phyloP scores from a whole-genome alignment of 2,329 filamentous ascomycete species.

The Zymoseptoria passerinii region DNA sequence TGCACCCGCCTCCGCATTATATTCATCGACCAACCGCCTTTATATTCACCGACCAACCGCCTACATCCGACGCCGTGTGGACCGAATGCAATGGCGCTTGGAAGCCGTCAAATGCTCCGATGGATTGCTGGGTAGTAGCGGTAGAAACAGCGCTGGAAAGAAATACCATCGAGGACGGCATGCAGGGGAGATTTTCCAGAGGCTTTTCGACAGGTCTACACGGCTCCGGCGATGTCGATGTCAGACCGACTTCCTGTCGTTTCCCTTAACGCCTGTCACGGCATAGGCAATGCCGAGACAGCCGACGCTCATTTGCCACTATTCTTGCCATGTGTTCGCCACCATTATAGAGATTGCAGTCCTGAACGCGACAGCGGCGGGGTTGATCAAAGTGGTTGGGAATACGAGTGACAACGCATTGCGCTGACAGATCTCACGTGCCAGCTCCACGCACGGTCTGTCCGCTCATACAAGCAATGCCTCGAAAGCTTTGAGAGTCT shows the following conservation, averaged over 20 bases:
- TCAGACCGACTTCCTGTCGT: not conserved
- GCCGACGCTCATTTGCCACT: not conserved
- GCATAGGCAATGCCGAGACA: not conserved
- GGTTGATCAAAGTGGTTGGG: not conserved
- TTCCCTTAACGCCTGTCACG: not conserved
- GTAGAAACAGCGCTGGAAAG: too few species aligned
- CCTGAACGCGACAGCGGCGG: not conserved
- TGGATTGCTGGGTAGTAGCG: too few species aligned
- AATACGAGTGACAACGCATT: not conserved
- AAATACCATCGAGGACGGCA: too few species aligned
- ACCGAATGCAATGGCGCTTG: too few species aligned
- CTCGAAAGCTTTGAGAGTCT: slow-evolving; percentile 5
- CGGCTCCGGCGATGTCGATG: not conserved
- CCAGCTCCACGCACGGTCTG: not conserved
- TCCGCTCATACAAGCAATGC: slow-evolving; percentile 6
- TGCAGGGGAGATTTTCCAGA: not conserved
- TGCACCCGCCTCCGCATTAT: too few species aligned
- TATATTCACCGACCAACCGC: too few species aligned
- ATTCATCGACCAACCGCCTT: too few species aligned
- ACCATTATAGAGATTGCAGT: not conserved
- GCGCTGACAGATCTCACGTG: not conserved
- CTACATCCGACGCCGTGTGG: too few species aligned
- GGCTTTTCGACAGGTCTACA: not conserved
- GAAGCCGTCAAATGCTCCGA: too few species aligned
- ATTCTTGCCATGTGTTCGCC: not conserved